Base-by-base conservation (phyloP, 768 basidiomycete species). In the Hemileccinum rubropunctum region DNA sequence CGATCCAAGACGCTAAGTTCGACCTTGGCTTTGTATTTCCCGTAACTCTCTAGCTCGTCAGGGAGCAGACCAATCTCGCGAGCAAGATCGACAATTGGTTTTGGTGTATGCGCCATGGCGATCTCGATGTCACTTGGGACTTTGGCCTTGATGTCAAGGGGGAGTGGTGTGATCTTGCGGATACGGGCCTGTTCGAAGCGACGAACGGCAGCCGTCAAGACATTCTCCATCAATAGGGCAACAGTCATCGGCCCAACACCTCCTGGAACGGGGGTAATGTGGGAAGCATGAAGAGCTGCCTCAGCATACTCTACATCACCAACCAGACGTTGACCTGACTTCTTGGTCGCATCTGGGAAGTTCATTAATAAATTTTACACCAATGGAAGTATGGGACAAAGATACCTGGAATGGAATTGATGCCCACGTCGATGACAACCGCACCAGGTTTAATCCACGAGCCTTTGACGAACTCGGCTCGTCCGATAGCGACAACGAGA, bases 191-290 rank as follows among this genome's bases (percentile, higher is more conserved):
- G 76, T 56, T 88, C 81, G 79, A 88, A 94, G 44, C 83, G 77
- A 45, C 90, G 83, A 67, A 89, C 80, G 20, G 95, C 94, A 42
- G 92, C 87, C 55, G 78, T 74, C 57, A 92, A 73, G 2, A 95
- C 95, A 71, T 98, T 99, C 63, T 84, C 80, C 95, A 99, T 98
- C 55, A 99, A 83, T 75, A 98, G 79, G 18, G 97, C 97, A 50
- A 99, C 97, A 13, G 97, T 99, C 95, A 98, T 97, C n/a, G 97
- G 97, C 12, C 97, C 97, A 45, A 99, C 97, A 50, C 97, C 97
- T 68, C 97, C 97, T 0, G 97, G 97, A 21, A 99, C 97, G 18
- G 97, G 97, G 0, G 97, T 99, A 61, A 99, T 97, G 70, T 87
- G 73, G 2, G 91, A 89, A 2, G 97, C 95, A 51, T 87, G 82